Base-by-base conservation (phyloP, 2,329 filamentous ascomycete species). In the Nannizziopsis arthrosporioides region DNA sequence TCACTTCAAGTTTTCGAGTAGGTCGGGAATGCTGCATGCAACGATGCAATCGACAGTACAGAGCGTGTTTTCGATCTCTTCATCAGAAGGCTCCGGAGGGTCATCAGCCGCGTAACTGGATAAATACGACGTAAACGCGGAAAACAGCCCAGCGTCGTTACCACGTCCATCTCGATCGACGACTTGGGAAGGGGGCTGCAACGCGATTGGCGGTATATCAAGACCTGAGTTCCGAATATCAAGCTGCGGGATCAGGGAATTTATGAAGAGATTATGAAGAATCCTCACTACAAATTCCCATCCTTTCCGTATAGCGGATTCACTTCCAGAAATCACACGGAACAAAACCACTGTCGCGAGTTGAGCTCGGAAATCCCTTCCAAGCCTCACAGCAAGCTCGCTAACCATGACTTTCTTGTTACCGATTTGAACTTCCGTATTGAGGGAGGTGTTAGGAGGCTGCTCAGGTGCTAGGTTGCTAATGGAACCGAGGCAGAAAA, bases 91-190 rank as follows among this genome's bases (percentile, higher is more conserved):
- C 68, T 98, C 92, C 0, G 92, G 92, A 10, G 92, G 92, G 61
- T 98, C 92, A 64, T 96, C 92, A 9, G 92, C 93, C 37, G 93
- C 92, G 63, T 98, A 96, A 64, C 90, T 96, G n/a, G 89, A 94
- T 30, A 98, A 88, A 60, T 96, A 98, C 4, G 85, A 94, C 0
- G 90, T 93, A 59, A 98, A 86, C 1, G 90, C 88, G 3, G 89
- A 94, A 63, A 98, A 88, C 43, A 98, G 77, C 5, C 92, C 88
- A 2, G 81, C 81, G 22, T 98, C 92, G 50, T 74, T 78, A 31
- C 81, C 73, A 54, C 86, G 84, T 37, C 84, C 75, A 49, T 82
- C 88, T 49, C 90, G 81, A 62, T 96, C 92, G 55, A 98, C 89
- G 42, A 96, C 79, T 61, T 95, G 89, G 8, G 87, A 92, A 1